Evolutionary conservation across 2,329 filamentous ascomycete species (phyloP).

Genomic region (Aspergillus sojae): DNA sequence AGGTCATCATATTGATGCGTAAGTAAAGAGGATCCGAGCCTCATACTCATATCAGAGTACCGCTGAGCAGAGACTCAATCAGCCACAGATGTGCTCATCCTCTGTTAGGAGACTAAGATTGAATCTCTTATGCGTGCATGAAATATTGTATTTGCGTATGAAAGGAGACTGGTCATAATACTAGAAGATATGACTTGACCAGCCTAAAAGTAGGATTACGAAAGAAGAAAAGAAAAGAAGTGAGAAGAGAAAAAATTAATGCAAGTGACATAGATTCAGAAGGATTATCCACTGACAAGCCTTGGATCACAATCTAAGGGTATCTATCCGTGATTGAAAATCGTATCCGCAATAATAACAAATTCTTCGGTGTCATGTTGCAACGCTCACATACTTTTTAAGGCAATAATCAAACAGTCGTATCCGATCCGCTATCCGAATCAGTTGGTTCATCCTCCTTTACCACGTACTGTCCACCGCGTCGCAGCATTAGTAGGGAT

Average conservation of each 20-base stretch:
- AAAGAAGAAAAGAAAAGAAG: background rate
- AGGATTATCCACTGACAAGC: background rate
- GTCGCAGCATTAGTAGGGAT: background rate
- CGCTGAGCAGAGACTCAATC: too few relatives aligned
- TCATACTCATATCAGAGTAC: too few relatives aligned
- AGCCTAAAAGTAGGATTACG: background rate
- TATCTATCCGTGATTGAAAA: background rate
- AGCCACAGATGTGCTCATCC: too few relatives aligned
- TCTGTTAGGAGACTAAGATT: too few relatives aligned
- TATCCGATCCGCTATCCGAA: background rate
- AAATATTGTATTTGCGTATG: too few relatives aligned
- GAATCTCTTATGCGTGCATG: too few relatives aligned
- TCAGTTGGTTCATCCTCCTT: background rate
- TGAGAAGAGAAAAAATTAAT: background rate
- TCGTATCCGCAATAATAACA: background rate
- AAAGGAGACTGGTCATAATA: too few relatives aligned
- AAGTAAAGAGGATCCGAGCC: too few relatives aligned
- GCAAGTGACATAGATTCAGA: background rate
- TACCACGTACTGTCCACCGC: slow-evolving; percentile 1
- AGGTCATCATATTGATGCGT: too few relatives aligned
- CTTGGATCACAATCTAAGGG: background rate
- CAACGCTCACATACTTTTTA: background rate
- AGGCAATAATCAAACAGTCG: background rate
- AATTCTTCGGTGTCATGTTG: background rate
- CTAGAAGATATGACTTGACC: background rate